Evolutionary conservation across 768 basidiomycete genomes (phyloP), one percentile per base, ranked within the genome.

Genomic region (Tephrocybe rancida): DNA sequence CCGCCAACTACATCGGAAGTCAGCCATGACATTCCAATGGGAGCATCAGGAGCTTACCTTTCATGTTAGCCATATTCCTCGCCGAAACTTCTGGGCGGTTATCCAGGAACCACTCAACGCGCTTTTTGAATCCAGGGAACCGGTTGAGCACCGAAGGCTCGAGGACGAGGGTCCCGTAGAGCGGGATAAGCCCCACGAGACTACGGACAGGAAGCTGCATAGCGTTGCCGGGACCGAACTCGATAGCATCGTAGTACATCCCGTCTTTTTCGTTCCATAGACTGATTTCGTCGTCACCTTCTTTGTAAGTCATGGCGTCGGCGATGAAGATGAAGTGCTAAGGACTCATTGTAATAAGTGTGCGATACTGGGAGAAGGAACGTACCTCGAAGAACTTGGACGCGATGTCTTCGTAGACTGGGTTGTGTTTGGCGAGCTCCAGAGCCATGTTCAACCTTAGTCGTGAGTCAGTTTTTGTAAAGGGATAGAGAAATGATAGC

Each of bases 281-380:
- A 56, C 89, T 90, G 38, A 81, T 67, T 64, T 93, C 87, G 61
- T 86, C 76, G 34, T 88, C 87, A n/a, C 88, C 88, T 53, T 83
- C 79, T 63, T 82, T 80, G 73, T 83, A 98, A 1, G 97, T 97
- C 97, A 99, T 98, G 7, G 97, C 97, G 67, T 99, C 97, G 8
- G 97, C 85, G 48, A 99, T 99, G 77, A 95, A 96, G 64, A 98
- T 88, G 72, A 98, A 99, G 70, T 98, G 95, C 88, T 95, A 62
- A 30, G 18, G 14, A 54, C 29, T 52, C 29, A 52, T 46, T 0
- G 24, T 43, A 14, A 47, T 34, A 30, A 18, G 18, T 1, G 10
- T 22, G 22, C 2, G n/a, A 11, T 35, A 51, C n/a, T 37, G 32
- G 32, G 11, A 27, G 48, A 2, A 22, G 30, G 4, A 21, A 57